Conservation (phyloP, 495 filamentous ascomycete genomes). For the Penicillium atrosanguineum region DNA sequence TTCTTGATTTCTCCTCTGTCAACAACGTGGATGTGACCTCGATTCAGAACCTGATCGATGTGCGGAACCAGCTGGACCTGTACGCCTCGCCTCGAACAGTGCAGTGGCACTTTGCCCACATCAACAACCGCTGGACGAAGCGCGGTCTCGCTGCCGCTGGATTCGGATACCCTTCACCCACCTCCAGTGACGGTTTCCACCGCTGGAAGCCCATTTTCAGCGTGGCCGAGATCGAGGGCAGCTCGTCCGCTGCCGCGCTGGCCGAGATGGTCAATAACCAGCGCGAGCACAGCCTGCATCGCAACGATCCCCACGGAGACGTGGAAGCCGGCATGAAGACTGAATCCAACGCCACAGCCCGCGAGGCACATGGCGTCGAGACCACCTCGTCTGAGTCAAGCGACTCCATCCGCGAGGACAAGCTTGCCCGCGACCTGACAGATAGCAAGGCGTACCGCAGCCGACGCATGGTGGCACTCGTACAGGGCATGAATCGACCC, state of each 20-base stretch:
- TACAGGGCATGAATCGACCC: constrained; percentile 83
- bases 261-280: constrained; percentile 58
- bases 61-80: constrained; percentile 93
- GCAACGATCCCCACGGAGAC: constrained; percentile 30
- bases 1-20: constrained; percentile 92
- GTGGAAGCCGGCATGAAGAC: constrained; percentile 41
- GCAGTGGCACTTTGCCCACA: constrained; percentile 93
- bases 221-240: constrained; percentile 83
- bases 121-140: constrained; percentile 98
- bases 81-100: constrained; percentile 81
- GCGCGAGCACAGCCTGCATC: constrained; percentile 43
- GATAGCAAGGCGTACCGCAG: constrained; percentile 44
- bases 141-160: constrained; percentile 88
- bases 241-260: constrained; percentile 62
- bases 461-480: constrained; percentile 56
- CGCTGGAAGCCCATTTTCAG: constrained; percentile 97
- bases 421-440: constrained; percentile 46
- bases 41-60: constrained; percentile 92
- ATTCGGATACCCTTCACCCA: constrained; percentile 83
- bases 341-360: constrained; percentile 24
- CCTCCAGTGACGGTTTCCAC: constrained; percentile 50
- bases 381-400: constrained; percentile 26
- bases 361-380: constrained; percentile 32
- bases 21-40: constrained; percentile 97
- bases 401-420: constrained; percentile 33